These are phyloP conservation scores for Arctium minus DNA, from an alignment of 129 eudicot genomes.

Conservation along the genomic window DNA sequence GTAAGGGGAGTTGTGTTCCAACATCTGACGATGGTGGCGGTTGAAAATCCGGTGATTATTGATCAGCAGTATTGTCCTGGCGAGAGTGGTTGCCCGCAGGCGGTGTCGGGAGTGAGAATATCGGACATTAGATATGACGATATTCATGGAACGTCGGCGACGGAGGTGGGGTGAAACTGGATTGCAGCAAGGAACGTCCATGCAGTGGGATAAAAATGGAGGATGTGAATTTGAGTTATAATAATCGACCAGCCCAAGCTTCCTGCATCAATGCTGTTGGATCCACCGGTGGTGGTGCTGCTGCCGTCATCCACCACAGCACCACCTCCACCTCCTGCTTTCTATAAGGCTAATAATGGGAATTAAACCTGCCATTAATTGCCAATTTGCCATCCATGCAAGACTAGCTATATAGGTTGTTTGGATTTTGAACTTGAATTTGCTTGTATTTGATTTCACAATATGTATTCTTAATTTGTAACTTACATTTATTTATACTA, in stretches of 20 bases:
- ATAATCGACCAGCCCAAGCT: constrained; percentile 9
- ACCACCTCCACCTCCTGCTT: not conserved
- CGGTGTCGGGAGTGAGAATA: constrained; percentile 42
- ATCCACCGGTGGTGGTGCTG: not conserved
- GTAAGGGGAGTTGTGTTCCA: constrained; percentile 38
- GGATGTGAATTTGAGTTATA: constrained; percentile 37
- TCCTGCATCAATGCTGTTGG: constrained; percentile 44
- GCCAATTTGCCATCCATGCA: too few relatives aligned
- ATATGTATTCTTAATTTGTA: too few relatives aligned
- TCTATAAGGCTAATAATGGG: not conserved
- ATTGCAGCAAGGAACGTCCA: constrained; percentile 45
- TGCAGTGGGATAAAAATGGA: constrained; percentile 42
- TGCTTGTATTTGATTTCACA: not conserved
- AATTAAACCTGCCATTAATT: not conserved
- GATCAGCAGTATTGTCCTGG: constrained; percentile 52
- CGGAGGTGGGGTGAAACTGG: constrained; percentile 39
- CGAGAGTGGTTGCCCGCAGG: constrained; percentile 22
- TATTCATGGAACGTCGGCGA: constrained; percentile 58
- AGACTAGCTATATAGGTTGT: not conserved
- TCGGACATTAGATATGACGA: constrained; percentile 32
- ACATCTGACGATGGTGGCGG: constrained; percentile 40
- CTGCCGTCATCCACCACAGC: not conserved
- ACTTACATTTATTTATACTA: too few relatives aligned
- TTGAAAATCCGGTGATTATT: constrained; percentile 39
- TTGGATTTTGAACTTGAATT: not conserved